A percentile compares a stretch with the other conserved stretches of the same genome.
These are phyloP conservation scores for Carex myosuroides DNA, from an alignment of 176 grass and related monocot species.

Conservation along the genomic window DNA sequence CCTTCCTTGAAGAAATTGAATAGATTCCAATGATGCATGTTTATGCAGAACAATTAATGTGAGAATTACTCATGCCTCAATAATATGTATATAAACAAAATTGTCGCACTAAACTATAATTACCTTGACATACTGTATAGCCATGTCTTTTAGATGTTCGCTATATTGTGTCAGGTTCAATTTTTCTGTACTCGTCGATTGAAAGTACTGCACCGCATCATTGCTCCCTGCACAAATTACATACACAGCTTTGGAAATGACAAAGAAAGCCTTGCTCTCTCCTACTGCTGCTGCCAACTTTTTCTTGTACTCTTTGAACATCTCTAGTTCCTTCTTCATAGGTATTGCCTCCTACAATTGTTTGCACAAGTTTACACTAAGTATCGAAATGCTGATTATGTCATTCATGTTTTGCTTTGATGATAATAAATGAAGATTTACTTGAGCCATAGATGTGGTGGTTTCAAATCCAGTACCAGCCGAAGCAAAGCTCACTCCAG, in stretches of 20 bases:
- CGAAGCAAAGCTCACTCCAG: slow-evolving; percentile 65
- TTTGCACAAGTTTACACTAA: not conserved
- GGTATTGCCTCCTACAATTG: slow-evolving; percentile 33
- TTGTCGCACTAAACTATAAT: not conserved
- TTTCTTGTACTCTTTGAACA: slow-evolving; percentile 56
- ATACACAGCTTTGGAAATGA: slow-evolving; percentile 34
- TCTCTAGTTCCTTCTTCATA: slow-evolving; percentile 35
- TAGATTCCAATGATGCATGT: not conserved
- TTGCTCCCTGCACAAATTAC: slow-evolving; percentile 55
- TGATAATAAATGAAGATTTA: not conserved
- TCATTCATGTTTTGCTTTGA: not conserved
- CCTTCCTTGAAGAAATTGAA: not conserved
- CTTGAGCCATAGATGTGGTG: slow-evolving; percentile 25
- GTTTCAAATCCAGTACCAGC: slow-evolving; percentile 44
- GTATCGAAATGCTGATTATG: not conserved
- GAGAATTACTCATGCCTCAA: not conserved
- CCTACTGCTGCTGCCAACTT: slow-evolving; percentile 34
- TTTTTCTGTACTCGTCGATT: not conserved
- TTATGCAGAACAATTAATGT: not conserved
- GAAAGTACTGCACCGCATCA: slow-evolving; percentile 47
- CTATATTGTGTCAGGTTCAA: slow-evolving; percentile 26
- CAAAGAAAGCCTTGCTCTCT: not conserved
- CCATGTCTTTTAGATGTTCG: slow-evolving; percentile 27
- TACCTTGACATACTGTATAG: slow-evolving; percentile 28
- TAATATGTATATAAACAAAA: not conserved